phyloP scores from a whole-genome alignment of 176 grass and related monocot genomes.

The Dendrocalamus sinicus region DNA sequence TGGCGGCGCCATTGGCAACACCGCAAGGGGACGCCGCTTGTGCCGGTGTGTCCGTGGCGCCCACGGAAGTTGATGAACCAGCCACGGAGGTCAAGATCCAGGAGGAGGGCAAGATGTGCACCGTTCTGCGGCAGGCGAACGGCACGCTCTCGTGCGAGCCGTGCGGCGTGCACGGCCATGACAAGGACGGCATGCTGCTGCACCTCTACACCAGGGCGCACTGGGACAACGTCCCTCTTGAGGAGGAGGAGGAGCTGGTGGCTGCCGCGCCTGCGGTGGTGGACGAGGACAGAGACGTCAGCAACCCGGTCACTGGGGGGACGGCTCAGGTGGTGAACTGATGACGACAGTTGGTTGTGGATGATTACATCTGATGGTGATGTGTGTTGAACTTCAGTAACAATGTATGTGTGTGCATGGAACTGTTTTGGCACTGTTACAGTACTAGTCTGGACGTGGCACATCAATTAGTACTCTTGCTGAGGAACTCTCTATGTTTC shows the following conservation, averaged over 20 bases:
- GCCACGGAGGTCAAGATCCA: background rate
- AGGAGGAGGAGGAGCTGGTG: background rate
- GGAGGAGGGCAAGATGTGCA: slow-evolving; percentile 31
- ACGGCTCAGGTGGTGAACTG: background rate
- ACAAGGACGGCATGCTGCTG: slow-evolving; percentile 29
- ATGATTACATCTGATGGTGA: background rate
- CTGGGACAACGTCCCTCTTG: background rate
- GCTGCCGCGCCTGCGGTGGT: background rate
- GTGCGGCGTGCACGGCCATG: slow-evolving; percentile 18
- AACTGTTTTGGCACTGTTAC: background rate
- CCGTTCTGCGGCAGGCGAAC: slow-evolving; percentile 12
- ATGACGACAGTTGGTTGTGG: background rate
- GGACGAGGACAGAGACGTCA: too few species aligned
- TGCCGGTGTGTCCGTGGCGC: too few species aligned
- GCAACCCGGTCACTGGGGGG: background rate
- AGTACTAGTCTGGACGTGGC: background rate
- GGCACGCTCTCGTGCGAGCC: slow-evolving; percentile 25
- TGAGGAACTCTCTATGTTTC: background rate
- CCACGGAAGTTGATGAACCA: background rate
- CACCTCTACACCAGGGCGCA: slow-evolving; percentile 46
- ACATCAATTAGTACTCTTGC: background rate
- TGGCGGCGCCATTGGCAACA: too few species aligned
- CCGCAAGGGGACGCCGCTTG: background rate
- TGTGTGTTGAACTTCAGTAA: background rate
- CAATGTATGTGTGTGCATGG: background rate